phyloP scores from a whole-genome alignment of 495 filamentous ascomycete species.

The Halenospora varia region DNA sequence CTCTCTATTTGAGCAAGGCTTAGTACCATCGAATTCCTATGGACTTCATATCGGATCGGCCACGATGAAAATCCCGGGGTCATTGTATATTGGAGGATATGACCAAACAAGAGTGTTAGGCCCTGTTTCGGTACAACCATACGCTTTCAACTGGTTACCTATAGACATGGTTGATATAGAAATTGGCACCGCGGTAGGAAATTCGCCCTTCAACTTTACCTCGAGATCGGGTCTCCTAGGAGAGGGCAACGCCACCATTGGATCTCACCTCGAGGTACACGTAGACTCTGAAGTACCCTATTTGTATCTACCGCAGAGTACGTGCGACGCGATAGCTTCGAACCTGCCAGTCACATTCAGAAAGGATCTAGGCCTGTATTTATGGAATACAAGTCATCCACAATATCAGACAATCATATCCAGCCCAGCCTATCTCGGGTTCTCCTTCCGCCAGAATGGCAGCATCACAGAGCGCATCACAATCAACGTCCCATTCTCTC shows the following conservation, averaged over 20 bases:
- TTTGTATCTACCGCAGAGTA: slow-evolving; percentile 38
- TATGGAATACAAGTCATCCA: slow-evolving; percentile 34
- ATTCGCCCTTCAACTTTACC: slow-evolving; percentile 28
- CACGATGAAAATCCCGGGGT: slow-evolving; percentile 32
- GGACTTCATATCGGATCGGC: slow-evolving; percentile 52
- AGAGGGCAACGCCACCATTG: slow-evolving; percentile 28
- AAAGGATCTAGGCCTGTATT: slow-evolving; percentile 30
- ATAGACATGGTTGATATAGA: slow-evolving; percentile 31
- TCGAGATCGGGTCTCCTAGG: slow-evolving; percentile 33
- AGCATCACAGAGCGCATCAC: slow-evolving; percentile 28
- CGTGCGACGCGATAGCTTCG: slow-evolving; percentile 37
- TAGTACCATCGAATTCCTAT: slow-evolving; percentile 39
- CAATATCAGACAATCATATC: slow-evolving; percentile 30
- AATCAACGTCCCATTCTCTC: slow-evolving; percentile 43
- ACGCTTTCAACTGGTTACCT: slow-evolving; percentile 12
- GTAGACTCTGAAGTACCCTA: slow-evolving; percentile 37
- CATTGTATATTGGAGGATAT: slow-evolving; percentile 47
- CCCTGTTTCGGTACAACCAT: slow-evolving; percentile 3
- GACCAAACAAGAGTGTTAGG: slow-evolving; percentile 32
- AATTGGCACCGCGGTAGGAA: slow-evolving; percentile 30
- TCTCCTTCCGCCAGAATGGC: slow-evolving; percentile 31
- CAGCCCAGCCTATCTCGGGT: slow-evolving; percentile 39
- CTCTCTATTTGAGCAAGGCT: slow-evolving; percentile 14
- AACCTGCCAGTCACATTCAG: slow-evolving; percentile 38
- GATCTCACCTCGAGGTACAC: slow-evolving; percentile 20